Conservation (phyloP, 1,284 basidiomycete genomes). For the Cutaneotrichosporon dermatis region DNA sequence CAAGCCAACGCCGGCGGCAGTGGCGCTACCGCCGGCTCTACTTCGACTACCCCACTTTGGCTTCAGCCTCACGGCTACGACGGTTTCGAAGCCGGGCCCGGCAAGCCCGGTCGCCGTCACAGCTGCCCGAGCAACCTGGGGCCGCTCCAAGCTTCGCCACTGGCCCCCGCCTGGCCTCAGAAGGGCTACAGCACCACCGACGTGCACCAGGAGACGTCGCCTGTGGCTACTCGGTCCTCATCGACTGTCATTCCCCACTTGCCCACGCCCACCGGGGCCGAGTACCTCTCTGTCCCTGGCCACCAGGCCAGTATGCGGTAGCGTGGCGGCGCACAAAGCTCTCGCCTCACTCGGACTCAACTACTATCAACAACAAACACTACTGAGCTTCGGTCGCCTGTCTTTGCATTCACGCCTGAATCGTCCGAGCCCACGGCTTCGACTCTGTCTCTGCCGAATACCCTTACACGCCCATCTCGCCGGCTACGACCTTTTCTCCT, state of each 20-base stretch:
- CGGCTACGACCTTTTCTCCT: constrained; percentile 12
- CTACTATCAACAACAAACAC: background rate
- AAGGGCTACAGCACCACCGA: constrained; percentile 17
- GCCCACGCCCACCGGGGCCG: constrained; percentile 8
- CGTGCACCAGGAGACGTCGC: constrained; percentile 10
- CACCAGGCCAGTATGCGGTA: background rate
- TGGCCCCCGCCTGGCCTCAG: constrained; percentile 2
- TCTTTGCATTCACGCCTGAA: constrained; percentile 13
- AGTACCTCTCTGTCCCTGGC: constrained; percentile 13
- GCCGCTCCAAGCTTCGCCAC: constrained; percentile 1
- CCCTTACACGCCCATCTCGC: constrained; percentile 21
- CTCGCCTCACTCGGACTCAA: background rate
- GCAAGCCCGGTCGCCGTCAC: constrained; percentile 15
- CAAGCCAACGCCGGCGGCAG: constrained; percentile 5
- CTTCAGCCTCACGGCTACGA: background rate
- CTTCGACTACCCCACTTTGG: background rate
- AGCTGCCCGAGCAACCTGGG: constrained; percentile 12
- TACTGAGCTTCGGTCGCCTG: constrained; percentile 9
- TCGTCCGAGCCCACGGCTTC: constrained; percentile 3
- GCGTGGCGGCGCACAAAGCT: background rate
- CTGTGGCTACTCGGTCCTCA: constrained; percentile 4
- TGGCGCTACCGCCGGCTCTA: background rate
- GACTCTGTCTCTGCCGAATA: constrained; percentile 13
- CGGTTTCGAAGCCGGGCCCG: background rate
- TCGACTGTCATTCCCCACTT: constrained; percentile 11